These are phyloP conservation scores for Penicillium maclennaniae DNA, from an alignment of 495 filamentous ascomycete genomes.

Conservation along the genomic window DNA sequence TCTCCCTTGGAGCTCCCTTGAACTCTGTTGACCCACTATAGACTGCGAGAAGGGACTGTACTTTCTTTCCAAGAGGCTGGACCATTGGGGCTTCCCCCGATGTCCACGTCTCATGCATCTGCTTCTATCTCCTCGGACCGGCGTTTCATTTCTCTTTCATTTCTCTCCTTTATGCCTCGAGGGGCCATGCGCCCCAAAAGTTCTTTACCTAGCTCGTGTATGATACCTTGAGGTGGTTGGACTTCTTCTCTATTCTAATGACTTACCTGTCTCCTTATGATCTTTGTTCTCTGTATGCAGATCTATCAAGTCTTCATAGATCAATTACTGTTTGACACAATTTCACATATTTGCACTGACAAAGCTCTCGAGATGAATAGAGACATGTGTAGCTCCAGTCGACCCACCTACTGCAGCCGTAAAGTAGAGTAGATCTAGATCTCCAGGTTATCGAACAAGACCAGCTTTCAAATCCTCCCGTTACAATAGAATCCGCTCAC, in stretches of 20 bases:
- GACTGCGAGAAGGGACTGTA: background rate
- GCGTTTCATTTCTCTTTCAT: slow-evolving; percentile 12
- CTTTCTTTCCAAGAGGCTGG: slow-evolving; percentile 14
- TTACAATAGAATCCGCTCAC: slow-evolving; percentile 15
- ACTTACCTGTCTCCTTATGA: slow-evolving; percentile 14
- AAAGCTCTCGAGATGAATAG: background rate
- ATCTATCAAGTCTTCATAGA: background rate
- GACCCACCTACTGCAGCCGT: background rate
- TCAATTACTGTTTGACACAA: background rate
- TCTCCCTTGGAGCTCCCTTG: no score
- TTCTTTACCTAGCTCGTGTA: slow-evolving; percentile 7
- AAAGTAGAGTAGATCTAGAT: slow-evolving; percentile 2
- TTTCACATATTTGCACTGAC: background rate
- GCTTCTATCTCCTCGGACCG: slow-evolving; percentile 7
- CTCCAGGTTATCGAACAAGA: background rate
- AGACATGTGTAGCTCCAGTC: background rate
- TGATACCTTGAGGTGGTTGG: slow-evolving; percentile 6
- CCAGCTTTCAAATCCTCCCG: background rate
- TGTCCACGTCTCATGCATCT: slow-evolving; percentile 12
- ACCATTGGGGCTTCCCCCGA: slow-evolving; percentile 4
- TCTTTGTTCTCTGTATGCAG: background rate
- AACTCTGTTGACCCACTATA: slow-evolving; percentile 1
- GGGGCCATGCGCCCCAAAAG: slow-evolving; percentile 7
- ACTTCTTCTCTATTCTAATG: slow-evolving; percentile 16
- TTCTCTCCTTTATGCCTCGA: slow-evolving; percentile 6